These are phyloP conservation scores for Neurospora terricola DNA, from an alignment of 495 filamentous ascomycete genomes.

Conservation along the genomic window DNA sequence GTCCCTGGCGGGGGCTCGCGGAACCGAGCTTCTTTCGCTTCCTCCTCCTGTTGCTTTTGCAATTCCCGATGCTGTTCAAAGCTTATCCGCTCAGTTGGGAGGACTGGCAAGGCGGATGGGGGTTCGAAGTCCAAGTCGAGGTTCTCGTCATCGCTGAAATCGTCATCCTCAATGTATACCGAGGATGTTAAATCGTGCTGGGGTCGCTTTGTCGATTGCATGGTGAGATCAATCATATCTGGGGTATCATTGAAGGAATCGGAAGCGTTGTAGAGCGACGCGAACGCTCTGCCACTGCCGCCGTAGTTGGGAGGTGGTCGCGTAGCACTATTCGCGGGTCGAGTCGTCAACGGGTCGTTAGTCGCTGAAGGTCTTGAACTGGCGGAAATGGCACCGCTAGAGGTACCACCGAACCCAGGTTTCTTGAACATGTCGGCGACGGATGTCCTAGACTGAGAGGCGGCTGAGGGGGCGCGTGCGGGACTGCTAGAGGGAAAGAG, in stretches of 20 bases:
- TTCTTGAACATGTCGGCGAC: constrained; percentile 22
- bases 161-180: constrained; percentile 49
- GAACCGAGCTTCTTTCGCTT: neutral
- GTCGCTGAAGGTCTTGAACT: neutral
- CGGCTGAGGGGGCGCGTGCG: neutral
- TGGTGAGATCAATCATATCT: constrained; percentile 10
- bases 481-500: constrained; percentile 43
- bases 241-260: constrained; percentile 35
- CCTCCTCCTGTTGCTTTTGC: neutral
- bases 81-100: constrained; percentile 16
- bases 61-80: neutral
- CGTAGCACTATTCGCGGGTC: constrained; percentile 5
- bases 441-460: constrained; percentile 19
- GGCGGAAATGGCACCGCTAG: neutral
- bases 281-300: constrained; percentile 18
- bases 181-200: constrained; percentile 9
- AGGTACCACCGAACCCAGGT: neutral
- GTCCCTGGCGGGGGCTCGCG: constrained; percentile 6
- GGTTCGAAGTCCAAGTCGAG: constrained; percentile 51
- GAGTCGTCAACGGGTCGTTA: constrained; percentile 6
- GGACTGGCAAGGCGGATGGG: constrained; percentile 32
- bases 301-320: neutral
- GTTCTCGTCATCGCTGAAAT: constrained; percentile 61
- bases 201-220: neutral
- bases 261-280: constrained; percentile 28